A percentile compares a stretch with the other conserved stretches of the same genome.
Conservation (phyloP, 257 asterid species). For the Salvia miltiorrhiza region DNA sequence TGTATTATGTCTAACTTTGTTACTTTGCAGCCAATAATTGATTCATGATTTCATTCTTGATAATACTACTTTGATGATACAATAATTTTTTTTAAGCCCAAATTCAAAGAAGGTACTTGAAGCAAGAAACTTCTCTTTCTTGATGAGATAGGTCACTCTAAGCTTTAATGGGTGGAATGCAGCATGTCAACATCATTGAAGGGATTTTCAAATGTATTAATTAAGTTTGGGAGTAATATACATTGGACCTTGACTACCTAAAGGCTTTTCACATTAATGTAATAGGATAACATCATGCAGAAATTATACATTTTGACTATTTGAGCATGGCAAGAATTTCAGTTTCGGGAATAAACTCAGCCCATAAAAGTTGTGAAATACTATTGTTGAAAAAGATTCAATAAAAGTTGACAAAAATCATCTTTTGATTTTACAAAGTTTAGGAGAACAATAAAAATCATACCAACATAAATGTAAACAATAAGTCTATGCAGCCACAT, state of each 20-base stretch:
- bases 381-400: background rate
- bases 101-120: background rate
- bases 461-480: background rate
- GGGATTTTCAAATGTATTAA: background rate
- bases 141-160: background rate
- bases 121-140: background rate
- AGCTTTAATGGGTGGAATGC: background rate
- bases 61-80: background rate
- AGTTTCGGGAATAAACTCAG: too few relatives aligned
- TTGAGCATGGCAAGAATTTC: too few relatives aligned
- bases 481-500: too few relatives aligned
- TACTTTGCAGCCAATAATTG: background rate
- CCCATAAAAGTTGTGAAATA: background rate
- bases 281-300: background rate
- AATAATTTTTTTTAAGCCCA: background rate
- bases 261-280: too few relatives aligned
- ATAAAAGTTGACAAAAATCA: background rate
- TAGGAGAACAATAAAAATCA: background rate
- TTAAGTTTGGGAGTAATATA: background rate
- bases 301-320: background rate
- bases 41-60: slow-evolving; percentile 3
- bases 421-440: background rate
- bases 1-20: too few relatives aligned
- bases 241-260: background rate
- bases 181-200: slow-evolving; percentile 8